phyloP scores from a whole-genome alignment of 2,329 filamentous ascomycete genomes.

The Neonectria sp. region DNA sequence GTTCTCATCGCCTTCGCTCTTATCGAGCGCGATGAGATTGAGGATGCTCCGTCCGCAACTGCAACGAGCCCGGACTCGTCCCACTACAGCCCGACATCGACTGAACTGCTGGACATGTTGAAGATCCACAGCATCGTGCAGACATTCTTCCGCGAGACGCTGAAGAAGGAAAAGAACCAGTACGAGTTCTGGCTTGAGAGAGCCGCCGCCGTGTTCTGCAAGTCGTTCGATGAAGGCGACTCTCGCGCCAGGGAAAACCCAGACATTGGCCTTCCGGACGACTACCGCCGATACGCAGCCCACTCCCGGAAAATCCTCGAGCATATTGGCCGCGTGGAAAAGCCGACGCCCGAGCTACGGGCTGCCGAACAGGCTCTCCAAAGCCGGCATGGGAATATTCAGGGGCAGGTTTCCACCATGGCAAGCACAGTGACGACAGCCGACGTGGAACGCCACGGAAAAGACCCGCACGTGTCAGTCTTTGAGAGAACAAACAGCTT shows the following conservation, averaged over 20 bases:
- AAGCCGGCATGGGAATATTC: slow-evolving; percentile 38
- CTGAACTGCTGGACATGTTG: slow-evolving; percentile 42
- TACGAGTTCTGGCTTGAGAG: slow-evolving; percentile 44
- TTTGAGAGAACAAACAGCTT: slow-evolving; percentile 44
- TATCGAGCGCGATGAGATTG: slow-evolving; percentile 45
- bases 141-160: slow-evolving; percentile 41
- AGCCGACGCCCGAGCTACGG: slow-evolving; percentile 33
- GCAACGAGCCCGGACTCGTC: slow-evolving; percentile 28
- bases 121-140: slow-evolving; percentile 44
- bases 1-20: slow-evolving; percentile 46
- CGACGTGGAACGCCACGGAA: slow-evolving; percentile 25
- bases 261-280: slow-evolving; percentile 41
- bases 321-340: slow-evolving; percentile 37
- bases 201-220: slow-evolving; percentile 41
- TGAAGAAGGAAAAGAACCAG: slow-evolving; percentile 39
- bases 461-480: slow-evolving; percentile 43
- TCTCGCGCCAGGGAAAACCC: slow-evolving; percentile 31
- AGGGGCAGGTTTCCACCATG: slow-evolving; percentile 32
- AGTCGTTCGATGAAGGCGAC: slow-evolving; percentile 42
- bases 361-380: slow-evolving; percentile 29
- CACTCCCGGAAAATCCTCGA: slow-evolving; percentile 43
- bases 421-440: slow-evolving; percentile 37
- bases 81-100: slow-evolving; percentile 12
- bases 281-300: slow-evolving; percentile 42
- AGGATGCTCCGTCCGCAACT: slow-evolving; percentile 37